Evolutionary conservation across 352 stramenopile species (phyloP).

Genomic region (Pythium oligandrum): DNA sequence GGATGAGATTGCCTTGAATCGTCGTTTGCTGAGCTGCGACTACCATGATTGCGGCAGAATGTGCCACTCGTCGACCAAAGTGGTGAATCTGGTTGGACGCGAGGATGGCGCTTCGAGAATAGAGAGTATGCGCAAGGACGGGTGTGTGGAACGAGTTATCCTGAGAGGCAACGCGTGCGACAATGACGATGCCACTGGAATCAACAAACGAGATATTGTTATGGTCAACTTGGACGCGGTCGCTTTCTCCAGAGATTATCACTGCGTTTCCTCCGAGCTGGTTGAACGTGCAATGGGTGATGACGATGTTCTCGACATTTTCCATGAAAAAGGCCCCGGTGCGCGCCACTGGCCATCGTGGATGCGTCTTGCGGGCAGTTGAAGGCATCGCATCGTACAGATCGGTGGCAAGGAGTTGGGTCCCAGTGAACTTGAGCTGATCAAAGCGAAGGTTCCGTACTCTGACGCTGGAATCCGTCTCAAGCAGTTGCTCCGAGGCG

Average conservation of each 20-base stretch:
- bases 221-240: conserved; percentile 41
- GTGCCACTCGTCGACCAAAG: conserved; percentile 41
- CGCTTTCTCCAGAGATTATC: conserved; percentile 54
- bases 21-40: conserved; percentile 41
- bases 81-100: conserved; percentile 79
- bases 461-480: conserved; percentile 35
- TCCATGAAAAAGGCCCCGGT: conserved; percentile 63
- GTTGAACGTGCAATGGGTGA: conserved; percentile 63
- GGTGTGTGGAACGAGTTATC: conserved; percentile 31
- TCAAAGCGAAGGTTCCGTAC: conserved; percentile 46
- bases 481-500: conserved; percentile 33
- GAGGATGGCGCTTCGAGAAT: conserved; percentile 36
- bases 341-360: conserved; percentile 46
- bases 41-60: conserved; percentile 53
- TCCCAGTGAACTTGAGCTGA: conserved; percentile 58
- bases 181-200: conserved; percentile 38
- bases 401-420: conserved; percentile 49
- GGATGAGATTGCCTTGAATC: conserved; percentile 58
- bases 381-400: conserved; percentile 23
- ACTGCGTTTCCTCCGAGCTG: conserved; percentile 70
- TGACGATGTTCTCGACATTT: conserved; percentile 34
- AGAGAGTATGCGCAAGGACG: conserved; percentile 38
- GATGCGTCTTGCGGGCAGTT: no score
- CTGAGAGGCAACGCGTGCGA: conserved; percentile 26
- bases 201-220: conserved; percentile 74